These are phyloP conservation scores for Malus hybrid DNA, from an alignment of 331 rosid genomes.

Conservation along the genomic window DNA sequence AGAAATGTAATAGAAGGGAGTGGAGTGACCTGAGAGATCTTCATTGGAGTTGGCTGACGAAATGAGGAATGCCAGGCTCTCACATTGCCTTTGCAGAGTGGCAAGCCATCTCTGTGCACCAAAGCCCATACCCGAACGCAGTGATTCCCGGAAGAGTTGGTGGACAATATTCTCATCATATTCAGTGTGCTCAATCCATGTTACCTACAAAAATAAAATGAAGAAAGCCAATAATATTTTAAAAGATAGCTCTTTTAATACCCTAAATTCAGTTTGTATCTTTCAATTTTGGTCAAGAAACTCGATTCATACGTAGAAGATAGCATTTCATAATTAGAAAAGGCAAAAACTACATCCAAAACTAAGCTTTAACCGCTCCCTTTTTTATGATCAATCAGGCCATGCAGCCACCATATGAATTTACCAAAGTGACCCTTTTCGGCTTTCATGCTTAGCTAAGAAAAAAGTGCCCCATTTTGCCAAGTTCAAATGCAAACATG, in stretches of 20 bases:
- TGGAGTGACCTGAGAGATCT: constrained; percentile 44
- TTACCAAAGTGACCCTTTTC: constrained; percentile 5
- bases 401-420: constrained; percentile 6
- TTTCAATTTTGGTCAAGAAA: no score
- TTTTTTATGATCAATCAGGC: neutral
- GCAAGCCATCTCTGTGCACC: constrained; percentile 90
- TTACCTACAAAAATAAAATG: constrained; percentile 33
- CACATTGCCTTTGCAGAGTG: constrained; percentile 73
- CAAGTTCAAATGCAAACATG: neutral
- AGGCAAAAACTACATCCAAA: neutral
- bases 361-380: neutral
- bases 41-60: constrained; percentile 35
- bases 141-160: constrained; percentile 44
- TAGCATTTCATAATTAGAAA: no score
- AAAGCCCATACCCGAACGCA: constrained; percentile 59
- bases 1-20: constrained; percentile 1
- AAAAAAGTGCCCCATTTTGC: neutral
- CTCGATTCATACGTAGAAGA: no score
- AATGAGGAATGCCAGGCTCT: constrained; percentile 46
- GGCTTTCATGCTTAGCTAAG: neutral
- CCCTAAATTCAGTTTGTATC: no score
- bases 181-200: constrained; percentile 79
- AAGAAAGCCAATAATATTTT: neutral
- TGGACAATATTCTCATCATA: constrained; percentile 65
- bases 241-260: no score